Percentiles rank a stretch among this genome's conserved stretches.
Conservation (phyloP, 345 rosid species). For the Salix suchowensis region DNA sequence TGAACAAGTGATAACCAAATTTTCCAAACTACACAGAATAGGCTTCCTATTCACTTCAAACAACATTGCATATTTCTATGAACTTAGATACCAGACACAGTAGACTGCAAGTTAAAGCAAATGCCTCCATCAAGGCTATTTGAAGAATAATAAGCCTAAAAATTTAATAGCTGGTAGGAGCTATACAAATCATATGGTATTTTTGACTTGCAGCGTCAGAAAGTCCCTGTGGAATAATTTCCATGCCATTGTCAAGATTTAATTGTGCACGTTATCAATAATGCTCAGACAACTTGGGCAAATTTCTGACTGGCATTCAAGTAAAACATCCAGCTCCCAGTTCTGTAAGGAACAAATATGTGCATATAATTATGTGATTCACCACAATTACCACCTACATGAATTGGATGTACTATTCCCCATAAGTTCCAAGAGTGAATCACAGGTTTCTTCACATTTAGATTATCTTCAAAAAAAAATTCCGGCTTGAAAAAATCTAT, state of each 20-base stretch:
- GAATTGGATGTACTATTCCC: neutral
- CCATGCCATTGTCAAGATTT: neutral
- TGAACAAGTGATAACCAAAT: neutral
- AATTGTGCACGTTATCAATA: neutral
- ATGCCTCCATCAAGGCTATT: neutral
- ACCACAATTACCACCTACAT: neutral
- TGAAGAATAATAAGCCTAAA: neutral
- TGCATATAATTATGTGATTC: neutral
- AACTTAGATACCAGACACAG: constrained; percentile 2
- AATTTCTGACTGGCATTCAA: neutral
- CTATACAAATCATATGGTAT: neutral
- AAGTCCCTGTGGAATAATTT: neutral
- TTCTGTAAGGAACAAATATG: neutral
- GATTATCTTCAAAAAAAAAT: neutral
- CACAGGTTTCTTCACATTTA: neutral
- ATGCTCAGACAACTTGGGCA: neutral
- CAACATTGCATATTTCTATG: neutral
- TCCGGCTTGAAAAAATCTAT: neutral
- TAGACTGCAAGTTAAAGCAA: neutral
- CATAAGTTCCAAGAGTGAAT: neutral
- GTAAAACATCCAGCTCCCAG: neutral
- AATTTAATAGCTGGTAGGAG: neutral
- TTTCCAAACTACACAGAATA: constrained; percentile 1
- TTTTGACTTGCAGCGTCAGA: neutral
- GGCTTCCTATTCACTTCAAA: neutral